A percentile compares a stretch with the other conserved stretches of the same genome.
Evolutionary conservation across 2,329 filamentous ascomycete species (phyloP).

Genomic region (Colletotrichum trifolii): DNA sequence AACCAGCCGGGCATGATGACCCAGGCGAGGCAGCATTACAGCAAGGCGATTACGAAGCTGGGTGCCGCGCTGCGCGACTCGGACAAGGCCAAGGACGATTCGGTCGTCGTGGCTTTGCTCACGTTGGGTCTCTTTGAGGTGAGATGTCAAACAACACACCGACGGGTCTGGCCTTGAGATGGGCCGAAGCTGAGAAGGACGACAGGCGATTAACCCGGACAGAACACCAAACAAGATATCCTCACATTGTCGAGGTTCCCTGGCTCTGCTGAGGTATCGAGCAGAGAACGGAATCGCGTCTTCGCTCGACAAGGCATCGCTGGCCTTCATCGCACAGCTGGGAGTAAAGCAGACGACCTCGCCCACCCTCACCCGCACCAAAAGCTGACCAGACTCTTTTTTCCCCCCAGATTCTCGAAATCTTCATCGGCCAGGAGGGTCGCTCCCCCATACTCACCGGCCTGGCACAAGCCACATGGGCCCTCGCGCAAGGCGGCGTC

Average conservation of each 20-base stretch:
- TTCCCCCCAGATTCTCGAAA: conserved; percentile 6
- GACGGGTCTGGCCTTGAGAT: too few relatives aligned
- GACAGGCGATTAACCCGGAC: conserved; percentile 15
- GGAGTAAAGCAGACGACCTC: neutral
- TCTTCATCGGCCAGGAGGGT: conserved; percentile 6
- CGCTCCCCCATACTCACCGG: neutral
- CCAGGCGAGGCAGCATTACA: conserved; percentile 16
- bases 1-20: conserved; percentile 24
- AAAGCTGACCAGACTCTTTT: neutral
- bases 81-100: conserved; percentile 15
- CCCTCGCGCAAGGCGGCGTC: neutral
- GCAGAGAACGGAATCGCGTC: conserved; percentile 25
- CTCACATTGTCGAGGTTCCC: conserved; percentile 20
- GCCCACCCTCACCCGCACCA: neutral
- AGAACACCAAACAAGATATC: neutral
- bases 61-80: neutral
- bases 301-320: conserved; percentile 9
- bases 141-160: too few relatives aligned
- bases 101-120: conserved; percentile 13
- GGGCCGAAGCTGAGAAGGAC: neutral
- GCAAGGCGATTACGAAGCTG: conserved; percentile 18
- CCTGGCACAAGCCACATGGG: conserved; percentile 5
- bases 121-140: conserved; percentile 30
- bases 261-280: conserved; percentile 25
- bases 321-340: conserved; percentile 17